phyloP scores from a whole-genome alignment of 257 asterid genomes.

The Forsythia viridissima region DNA sequence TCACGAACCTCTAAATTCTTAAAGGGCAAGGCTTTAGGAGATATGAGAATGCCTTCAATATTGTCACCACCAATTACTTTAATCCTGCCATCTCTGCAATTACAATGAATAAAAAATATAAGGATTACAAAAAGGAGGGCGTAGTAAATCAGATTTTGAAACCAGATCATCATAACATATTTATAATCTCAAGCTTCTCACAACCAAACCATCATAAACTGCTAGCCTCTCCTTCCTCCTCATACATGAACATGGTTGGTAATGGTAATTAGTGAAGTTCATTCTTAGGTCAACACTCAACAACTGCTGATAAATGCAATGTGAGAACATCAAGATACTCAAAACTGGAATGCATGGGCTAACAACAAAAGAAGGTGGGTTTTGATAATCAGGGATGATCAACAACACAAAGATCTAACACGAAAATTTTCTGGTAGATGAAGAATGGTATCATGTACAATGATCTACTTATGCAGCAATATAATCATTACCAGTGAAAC shows the following conservation, averaged over 20 bases:
- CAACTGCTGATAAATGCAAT: constrained; percentile 5
- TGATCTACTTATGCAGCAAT: constrained; percentile 2
- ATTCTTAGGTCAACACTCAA: not conserved
- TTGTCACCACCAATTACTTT: constrained; percentile 87
- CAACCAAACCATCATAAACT: constrained; percentile 11
- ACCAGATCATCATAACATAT: not conserved
- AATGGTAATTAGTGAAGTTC: constrained; percentile 7
- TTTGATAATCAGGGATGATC: constrained; percentile 7
- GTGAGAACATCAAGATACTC: constrained; percentile 14
- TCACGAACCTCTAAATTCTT: constrained; percentile 84
- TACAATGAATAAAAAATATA: constrained; percentile 20
- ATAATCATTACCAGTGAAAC: not conserved
- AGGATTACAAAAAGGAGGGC: constrained; percentile 12
- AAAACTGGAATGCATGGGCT: not conserved
- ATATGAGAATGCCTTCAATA: constrained; percentile 78
- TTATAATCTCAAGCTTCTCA: constrained; percentile 14
- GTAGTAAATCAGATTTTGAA: constrained; percentile 17
- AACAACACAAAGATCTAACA: not conserved
- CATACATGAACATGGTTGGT: constrained; percentile 11
- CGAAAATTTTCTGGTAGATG: not conserved
- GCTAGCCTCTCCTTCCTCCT: constrained; percentile 8
- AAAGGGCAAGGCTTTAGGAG: constrained; percentile 79
- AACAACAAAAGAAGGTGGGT: constrained; percentile 11
- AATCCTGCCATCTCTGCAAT: constrained; percentile 90
- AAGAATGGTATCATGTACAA: constrained; percentile 10